Base-by-base conservation (phyloP, 192 early-diverging fungal species). In the Podila clonocystis region DNA sequence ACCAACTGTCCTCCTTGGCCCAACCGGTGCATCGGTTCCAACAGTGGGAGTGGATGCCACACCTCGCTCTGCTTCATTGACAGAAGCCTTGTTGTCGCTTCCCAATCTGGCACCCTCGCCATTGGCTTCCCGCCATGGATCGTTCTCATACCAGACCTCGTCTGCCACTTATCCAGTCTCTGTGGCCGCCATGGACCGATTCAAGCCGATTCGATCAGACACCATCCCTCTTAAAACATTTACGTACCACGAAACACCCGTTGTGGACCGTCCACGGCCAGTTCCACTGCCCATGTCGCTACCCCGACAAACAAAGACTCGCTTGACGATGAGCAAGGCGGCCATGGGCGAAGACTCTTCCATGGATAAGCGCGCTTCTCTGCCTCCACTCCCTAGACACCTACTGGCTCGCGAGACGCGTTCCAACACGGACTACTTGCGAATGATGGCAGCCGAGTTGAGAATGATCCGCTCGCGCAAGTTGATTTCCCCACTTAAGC, bases 381-480 rank as follows among this genome's bases (percentile, higher is more conserved):
- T 68, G 45, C 62, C 52, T 22, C 64, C 77, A 45, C 61, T 80
- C 26, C 77, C 77, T 38, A 68, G 77, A 57, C 71, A 72, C 62
- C 60, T 79, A 26, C 66, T 70, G 1, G 62, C 70, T 49, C 75
- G 85, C 34, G 83, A 84, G 31, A 70, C 77, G 26, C 75, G 87
- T 58, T 73, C 79, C 61, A 88, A 88, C 68, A 48, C 85, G 12
- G 82, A 74, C 59, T 84, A 88, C 67, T 59, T 88, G n/a, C 75
- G 87, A 8, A 88, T 86, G 68, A 76, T 88, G 63, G 83, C 82
- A 33, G 72, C 83, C 30, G 87, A 88, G 48, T 57, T 86, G 52
- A 86, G 85, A 52, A 88, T 88, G 87, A 88, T 88, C 65, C 79
- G 87, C 9, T 63, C 85, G 17, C 70, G 83, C 48, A 88, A 88